Evolutionary conservation across 23 red algal species (phyloP), one percentile per base, ranked within the genome.

Genomic region (Gracilaria caudata): DNA sequence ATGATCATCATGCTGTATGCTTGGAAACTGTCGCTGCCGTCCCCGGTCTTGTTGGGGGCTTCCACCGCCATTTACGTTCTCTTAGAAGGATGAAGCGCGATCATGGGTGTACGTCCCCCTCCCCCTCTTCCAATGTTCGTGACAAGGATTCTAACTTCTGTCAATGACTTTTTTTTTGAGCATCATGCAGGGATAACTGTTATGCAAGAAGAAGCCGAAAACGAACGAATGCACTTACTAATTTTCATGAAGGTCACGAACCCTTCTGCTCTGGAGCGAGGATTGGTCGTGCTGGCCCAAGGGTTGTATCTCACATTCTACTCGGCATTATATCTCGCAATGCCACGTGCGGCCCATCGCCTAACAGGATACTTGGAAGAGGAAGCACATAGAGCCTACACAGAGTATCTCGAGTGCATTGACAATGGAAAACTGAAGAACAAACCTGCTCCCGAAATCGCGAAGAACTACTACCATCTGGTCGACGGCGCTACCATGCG

Each of bases 11-110:
- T 44, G 96, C 96, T 29, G 93, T 95, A 7, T 84, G 89, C 7
- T 66, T 98, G 41, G 96, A 98, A 88, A 98, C 96, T n/a, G 96
- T 98, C 0, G 96, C 96, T 34, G 96, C 96, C 7, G 93, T 98
- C 7, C 96, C 96, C 13, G 96, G 96, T 23, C 92, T 98, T 36
- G 93, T 98, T 24, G 96, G 84, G 0, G 82, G 81, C 23, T 90
- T 95, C 58, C 79, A 92, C 58, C 73, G 87, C 21, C 96, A 98
- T 70, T 86, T 98, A 13, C 87, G 93, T 16, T 92, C 85, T 59
- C 75, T 98, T 8, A 32, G 96, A n/a, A 68, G 93, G 23, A 94
- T 98, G 86, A 44, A 92, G 65, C 88, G 86, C 24, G 86, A 90
- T 47, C 89, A 89, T 60, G 92, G 96, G 40, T 89, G 85, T 89